These are phyloP conservation scores for Suillus plorans DNA, from an alignment of 768 basidiomycete species.

Conservation along the genomic window DNA sequence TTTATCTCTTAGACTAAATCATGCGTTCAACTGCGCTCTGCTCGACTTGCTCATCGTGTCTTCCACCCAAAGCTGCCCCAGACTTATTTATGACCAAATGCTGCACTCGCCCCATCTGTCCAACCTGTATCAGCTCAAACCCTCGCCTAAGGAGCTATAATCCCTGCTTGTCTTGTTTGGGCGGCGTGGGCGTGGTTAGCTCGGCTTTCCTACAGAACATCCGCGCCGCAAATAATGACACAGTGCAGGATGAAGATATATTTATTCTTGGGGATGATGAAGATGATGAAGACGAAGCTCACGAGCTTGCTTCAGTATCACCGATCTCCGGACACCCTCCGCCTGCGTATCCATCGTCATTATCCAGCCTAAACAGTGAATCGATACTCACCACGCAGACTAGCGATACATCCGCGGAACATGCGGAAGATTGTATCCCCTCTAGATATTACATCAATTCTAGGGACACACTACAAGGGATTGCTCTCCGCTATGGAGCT, in stretches of 20 bases:
- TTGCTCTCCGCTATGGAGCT: slow-evolving; percentile 58
- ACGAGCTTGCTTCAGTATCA: slow-evolving; percentile 9
- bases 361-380: background rate
- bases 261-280: slow-evolving; percentile 69
- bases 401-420: slow-evolving; percentile 4
- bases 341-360: background rate
- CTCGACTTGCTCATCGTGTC: slow-evolving; percentile 60
- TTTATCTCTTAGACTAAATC: background rate
- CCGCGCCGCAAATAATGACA: slow-evolving; percentile 42
- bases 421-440: slow-evolving; percentile 10
- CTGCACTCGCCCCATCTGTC: slow-evolving; percentile 67
- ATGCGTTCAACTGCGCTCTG: slow-evolving; percentile 38
- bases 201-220: slow-evolving; percentile 18
- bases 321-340: slow-evolving; percentile 4
- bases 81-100: slow-evolving; percentile 56
- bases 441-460: slow-evolving; percentile 54
- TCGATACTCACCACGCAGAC: background rate
- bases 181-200: slow-evolving; percentile 45
- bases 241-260: slow-evolving; percentile 56
- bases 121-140: slow-evolving; percentile 53
- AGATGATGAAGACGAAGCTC: slow-evolving; percentile 44
- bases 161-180: slow-evolving; percentile 71
- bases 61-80: slow-evolving; percentile 37
- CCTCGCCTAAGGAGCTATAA: slow-evolving; percentile 66
- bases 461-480: slow-evolving; percentile 63